Evolutionary conservation across 1,284 basidiomycete genomes (phyloP).

Genomic region (Trametes pubescens): DNA sequence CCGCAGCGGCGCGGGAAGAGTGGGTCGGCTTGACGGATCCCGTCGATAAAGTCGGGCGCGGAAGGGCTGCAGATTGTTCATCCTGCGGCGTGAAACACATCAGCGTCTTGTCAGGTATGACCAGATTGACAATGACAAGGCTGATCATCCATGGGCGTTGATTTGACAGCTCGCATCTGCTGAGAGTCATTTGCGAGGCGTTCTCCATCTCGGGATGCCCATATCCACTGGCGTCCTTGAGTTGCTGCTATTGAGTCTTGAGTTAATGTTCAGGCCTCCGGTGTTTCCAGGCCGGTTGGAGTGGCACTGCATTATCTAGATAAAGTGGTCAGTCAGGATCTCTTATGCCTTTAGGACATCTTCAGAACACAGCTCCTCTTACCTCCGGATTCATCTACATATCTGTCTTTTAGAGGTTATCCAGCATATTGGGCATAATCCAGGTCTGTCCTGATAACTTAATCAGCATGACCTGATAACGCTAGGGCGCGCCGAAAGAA

Average conservation of each 20-base stretch:
- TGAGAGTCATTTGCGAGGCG: neutral
- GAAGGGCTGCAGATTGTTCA: neutral
- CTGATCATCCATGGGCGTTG: neutral
- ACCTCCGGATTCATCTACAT: neutral
- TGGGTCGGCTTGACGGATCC: slow-evolving; percentile 4
- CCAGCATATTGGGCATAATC: neutral
- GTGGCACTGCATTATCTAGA: neutral
- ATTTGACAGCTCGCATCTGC: slow-evolving; percentile 16
- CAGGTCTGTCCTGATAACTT: neutral
- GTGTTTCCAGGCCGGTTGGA: neutral
- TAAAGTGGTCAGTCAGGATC: no score
- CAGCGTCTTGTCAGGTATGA: neutral
- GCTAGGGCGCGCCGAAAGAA: slow-evolving; percentile 1
- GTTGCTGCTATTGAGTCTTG: neutral
- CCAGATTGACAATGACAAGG: slow-evolving; percentile 1
- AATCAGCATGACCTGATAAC: neutral
- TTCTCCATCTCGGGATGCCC: neutral
- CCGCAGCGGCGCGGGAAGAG: neutral
- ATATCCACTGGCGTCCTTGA: neutral
- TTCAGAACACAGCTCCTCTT: neutral
- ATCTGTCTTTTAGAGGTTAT: neutral
- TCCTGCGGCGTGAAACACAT: neutral
- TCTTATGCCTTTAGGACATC: neutral
- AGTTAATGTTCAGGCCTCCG: neutral
- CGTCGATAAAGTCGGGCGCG: neutral